Conservation (phyloP, 768 basidiomycete genomes). For the Macrolepiota albuminosa region DNA sequence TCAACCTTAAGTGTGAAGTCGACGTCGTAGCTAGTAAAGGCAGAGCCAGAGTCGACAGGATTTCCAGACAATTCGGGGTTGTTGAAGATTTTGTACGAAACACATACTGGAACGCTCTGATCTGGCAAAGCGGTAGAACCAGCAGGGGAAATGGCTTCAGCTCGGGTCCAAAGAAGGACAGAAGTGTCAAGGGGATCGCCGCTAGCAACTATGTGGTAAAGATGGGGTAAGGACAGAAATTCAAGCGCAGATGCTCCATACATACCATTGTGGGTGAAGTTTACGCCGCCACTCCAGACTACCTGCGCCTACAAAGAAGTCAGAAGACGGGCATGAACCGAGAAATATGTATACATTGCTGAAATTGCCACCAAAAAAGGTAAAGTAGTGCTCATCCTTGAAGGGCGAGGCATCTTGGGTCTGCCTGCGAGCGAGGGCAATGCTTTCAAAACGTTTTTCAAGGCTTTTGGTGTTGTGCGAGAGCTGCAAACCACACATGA, state of each 20-base stretch:
- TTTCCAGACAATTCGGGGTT: conserved; percentile 28
- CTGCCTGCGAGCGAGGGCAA: conserved; percentile 2
- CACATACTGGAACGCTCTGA: conserved; percentile 34
- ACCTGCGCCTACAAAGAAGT: not conserved
- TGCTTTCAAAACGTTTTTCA: conserved; percentile 2
- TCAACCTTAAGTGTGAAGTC: conserved; percentile 63
- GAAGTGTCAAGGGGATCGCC: not conserved
- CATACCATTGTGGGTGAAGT: not conserved
- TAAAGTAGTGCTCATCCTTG: conserved; percentile 10
- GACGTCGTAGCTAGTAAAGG: conserved; percentile 54
- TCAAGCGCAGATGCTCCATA: not conserved
- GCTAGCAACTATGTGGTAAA: not conserved
- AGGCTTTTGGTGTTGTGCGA: not conserved
- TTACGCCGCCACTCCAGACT: not conserved
- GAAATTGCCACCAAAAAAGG: conserved; percentile 8
- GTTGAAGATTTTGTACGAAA: conserved; percentile 40
- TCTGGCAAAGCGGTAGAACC: conserved; percentile 4
- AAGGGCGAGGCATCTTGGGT: conserved; percentile 4
- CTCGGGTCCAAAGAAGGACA: conserved; percentile 43
- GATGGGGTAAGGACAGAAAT: not conserved
- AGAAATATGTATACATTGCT: conserved; percentile 24
- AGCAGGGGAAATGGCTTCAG: conserved; percentile 30
- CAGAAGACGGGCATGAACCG: not conserved
- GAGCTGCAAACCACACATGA: not conserved
- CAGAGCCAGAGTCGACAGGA: conserved; percentile 37